Conservation (phyloP, 2,329 filamentous ascomycete species). For the Venturia pyrina region DNA sequence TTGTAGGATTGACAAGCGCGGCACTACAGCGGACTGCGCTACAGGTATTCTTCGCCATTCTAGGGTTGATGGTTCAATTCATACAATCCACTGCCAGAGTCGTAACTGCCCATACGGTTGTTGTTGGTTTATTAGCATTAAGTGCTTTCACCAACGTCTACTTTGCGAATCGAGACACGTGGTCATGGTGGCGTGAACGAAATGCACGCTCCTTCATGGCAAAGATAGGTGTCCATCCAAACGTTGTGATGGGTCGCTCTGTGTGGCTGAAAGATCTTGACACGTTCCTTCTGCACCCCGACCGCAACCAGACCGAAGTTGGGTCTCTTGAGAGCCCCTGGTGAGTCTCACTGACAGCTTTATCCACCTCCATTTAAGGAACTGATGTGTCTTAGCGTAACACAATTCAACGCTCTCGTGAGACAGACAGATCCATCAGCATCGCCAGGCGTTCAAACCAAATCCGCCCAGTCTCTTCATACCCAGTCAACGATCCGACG, state of each 20-base stretch:
- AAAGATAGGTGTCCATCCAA: conserved; percentile 52
- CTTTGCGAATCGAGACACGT: conserved; percentile 62
- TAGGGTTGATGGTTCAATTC: conserved; percentile 64
- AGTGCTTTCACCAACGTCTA: conserved; percentile 66
- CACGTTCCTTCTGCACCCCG: conserved; percentile 32
- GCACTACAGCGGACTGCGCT: background rate
- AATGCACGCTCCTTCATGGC: conserved; percentile 73
- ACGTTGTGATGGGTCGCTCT: conserved; percentile 65
- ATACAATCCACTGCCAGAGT: conserved; percentile 53
- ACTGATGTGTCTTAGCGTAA: background rate
- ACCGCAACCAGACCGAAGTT: conserved; percentile 19
- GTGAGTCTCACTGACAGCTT: background rate
- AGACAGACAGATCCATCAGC: conserved; percentile 9
- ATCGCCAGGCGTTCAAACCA: background rate
- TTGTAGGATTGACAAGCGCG: background rate
- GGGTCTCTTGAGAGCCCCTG: conserved; percentile 2
- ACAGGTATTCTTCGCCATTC: conserved; percentile 40
- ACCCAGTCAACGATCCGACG: background rate
- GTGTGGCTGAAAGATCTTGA: conserved; percentile 78
- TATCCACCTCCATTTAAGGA: background rate
- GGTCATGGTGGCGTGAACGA: conserved; percentile 78
- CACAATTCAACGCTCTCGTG: conserved; percentile 7
- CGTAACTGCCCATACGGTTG: conserved; percentile 60
- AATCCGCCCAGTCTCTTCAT: background rate
- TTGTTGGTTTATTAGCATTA: conserved; percentile 57